phyloP scores from a whole-genome alignment of 139 green algal species.

The Asterochloris erici region DNA sequence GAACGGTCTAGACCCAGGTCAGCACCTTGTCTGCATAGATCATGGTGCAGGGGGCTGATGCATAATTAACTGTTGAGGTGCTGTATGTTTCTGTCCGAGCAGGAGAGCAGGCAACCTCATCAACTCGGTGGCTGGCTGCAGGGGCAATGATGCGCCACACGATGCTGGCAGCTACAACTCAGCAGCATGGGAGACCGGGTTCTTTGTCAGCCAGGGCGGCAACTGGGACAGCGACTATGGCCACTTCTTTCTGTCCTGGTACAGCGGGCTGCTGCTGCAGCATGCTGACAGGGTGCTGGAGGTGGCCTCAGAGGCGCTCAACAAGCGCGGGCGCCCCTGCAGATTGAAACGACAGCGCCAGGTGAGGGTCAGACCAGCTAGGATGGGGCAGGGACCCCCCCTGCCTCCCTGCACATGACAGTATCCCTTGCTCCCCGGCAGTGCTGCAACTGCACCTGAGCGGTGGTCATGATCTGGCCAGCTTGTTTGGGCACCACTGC shows the following conservation, averaged over 20 bases:
- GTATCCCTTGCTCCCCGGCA: too few species aligned
- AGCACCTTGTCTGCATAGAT: too few species aligned
- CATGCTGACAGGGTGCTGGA: constrained; percentile 86
- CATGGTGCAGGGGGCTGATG: too few species aligned
- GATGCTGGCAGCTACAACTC: constrained; percentile 94
- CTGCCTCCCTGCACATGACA: too few species aligned
- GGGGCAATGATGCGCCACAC: constrained; percentile 84
- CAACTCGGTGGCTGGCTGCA: constrained; percentile 24
- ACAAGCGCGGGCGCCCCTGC: not conserved
- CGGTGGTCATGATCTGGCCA: too few species aligned
- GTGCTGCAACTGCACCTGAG: too few species aligned
- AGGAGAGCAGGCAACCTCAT: too few species aligned
- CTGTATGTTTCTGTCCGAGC: too few species aligned
- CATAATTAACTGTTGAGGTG: too few species aligned
- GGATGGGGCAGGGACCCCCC: too few species aligned
- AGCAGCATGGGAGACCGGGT: constrained; percentile 82
- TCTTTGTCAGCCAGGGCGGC: constrained; percentile 82
- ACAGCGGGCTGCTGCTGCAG: constrained; percentile 75
- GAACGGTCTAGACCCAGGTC: too few species aligned
- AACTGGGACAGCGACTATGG: constrained; percentile 90
- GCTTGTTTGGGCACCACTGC: too few species aligned
- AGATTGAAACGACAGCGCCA: not conserved
- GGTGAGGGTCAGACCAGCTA: not conserved
- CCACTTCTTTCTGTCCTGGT: constrained; percentile 94
- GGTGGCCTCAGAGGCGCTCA: constrained; percentile 13